Evolutionary conservation across 352 stramenopile genomes (phyloP).

Genomic region (Blastocystis hominis): DNA sequence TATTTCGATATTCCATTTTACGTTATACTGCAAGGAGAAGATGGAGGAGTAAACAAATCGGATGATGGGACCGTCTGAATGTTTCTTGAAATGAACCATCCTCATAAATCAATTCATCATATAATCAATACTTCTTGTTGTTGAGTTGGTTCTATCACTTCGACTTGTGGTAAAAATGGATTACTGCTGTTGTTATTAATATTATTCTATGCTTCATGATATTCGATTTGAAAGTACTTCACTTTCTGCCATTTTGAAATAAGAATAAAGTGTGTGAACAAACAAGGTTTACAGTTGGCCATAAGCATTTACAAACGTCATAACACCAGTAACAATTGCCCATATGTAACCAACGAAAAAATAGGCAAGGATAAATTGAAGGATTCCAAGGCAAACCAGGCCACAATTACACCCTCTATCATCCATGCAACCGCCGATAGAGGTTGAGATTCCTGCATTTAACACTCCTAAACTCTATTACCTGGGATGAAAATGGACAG

Average conservation of each 20-base stretch:
- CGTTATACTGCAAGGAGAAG: not conserved
- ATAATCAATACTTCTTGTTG: not conserved
- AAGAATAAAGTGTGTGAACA: not conserved
- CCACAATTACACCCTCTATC: too few species aligned
- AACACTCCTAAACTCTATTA: too few species aligned
- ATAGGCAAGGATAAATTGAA: not conserved
- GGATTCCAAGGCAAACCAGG: too few species aligned
- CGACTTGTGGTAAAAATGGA: slow-evolving; percentile 12
- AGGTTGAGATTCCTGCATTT: too few species aligned
- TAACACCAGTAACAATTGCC: not conserved
- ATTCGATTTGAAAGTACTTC: not conserved
- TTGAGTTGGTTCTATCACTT: not conserved
- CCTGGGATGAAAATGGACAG: too few species aligned
- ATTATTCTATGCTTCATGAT: not conserved
- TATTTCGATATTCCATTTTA: too few species aligned
- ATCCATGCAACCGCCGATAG: too few species aligned
- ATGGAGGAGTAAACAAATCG: not conserved
- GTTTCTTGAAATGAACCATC: not conserved
- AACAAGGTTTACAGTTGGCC: not conserved
- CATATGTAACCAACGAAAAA: not conserved
- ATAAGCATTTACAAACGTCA: not conserved
- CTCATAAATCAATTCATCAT: not conserved
- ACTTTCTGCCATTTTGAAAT: not conserved
- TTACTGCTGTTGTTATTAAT: not conserved
- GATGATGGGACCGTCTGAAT: not conserved